phyloP scores from a whole-genome alignment of 148 eudicot species.

The Fagopyrum esculentum region DNA sequence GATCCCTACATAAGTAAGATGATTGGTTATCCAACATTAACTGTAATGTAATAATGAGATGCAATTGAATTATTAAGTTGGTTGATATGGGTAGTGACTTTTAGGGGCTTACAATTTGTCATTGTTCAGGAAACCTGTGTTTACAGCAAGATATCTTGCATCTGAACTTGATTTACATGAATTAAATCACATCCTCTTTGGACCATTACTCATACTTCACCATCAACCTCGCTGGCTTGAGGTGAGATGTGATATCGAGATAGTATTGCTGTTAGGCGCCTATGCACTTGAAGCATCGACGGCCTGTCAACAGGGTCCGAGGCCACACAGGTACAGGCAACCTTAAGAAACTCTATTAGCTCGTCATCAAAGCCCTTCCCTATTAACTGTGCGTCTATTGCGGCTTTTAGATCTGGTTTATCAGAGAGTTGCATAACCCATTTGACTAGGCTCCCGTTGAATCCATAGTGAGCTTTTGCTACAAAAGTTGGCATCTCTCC shows the following conservation, averaged over 20 bases:
- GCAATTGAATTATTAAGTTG: background rate
- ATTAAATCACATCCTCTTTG: background rate
- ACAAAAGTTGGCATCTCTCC: constrained; percentile 65
- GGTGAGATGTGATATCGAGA: background rate
- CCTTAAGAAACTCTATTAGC: constrained; percentile 48
- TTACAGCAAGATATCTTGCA: background rate
- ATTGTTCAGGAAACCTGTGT: background rate
- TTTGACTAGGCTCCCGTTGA: constrained; percentile 73
- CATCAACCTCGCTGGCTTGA: background rate
- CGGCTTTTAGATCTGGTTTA: constrained; percentile 51
- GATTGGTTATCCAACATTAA: background rate
- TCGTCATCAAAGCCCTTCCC: constrained; percentile 75
- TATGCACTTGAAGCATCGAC: constrained; percentile 67
- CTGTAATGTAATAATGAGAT: background rate
- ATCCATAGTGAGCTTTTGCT: constrained; percentile 43
- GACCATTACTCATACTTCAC: background rate
- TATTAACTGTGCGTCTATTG: constrained; percentile 47
- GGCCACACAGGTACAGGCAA: constrained; percentile 62
- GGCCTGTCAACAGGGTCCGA: constrained; percentile 58
- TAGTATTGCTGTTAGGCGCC: background rate
- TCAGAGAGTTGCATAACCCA: constrained; percentile 56
- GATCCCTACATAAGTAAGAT: background rate
- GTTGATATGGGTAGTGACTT: too few species aligned
- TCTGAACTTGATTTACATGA: background rate
- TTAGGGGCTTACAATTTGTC: background rate